phyloP scores from a whole-genome alignment of 78 protist species.

The Dictyostelium purpureum region DNA sequence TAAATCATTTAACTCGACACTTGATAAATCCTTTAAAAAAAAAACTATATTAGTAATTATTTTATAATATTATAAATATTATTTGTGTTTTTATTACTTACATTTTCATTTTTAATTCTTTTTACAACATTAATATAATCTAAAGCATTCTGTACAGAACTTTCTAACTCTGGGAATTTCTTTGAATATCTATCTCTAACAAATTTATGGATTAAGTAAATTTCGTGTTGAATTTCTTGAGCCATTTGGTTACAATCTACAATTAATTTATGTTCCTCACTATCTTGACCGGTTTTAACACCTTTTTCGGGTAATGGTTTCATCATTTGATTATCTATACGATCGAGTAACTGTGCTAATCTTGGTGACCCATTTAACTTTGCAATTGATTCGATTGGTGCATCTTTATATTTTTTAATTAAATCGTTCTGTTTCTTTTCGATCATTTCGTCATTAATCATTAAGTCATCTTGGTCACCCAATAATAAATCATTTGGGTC shows the following conservation, averaged over 20 bases:
- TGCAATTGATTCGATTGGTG: constrained; percentile 34
- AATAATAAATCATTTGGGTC: not conserved
- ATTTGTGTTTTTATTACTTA: not conserved
- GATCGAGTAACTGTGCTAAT: not conserved
- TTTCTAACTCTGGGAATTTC: constrained; percentile 89
- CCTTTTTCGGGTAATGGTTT: constrained; percentile 52
- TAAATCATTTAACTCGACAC: constrained; percentile 40
- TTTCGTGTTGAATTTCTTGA: constrained; percentile 85
- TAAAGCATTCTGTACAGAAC: constrained; percentile 80
- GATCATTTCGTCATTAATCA: constrained; percentile 43
- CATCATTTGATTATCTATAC: not conserved
- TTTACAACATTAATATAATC: constrained; percentile 86
- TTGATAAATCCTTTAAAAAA: constrained; percentile 37
- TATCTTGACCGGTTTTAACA: constrained; percentile 15
- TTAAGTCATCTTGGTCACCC: constrained; percentile 70
- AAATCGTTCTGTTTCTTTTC: constrained; percentile 60
- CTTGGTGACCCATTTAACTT: not conserved
- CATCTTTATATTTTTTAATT: constrained; percentile 37
- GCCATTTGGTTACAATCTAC: constrained; percentile 80
- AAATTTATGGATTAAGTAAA: constrained; percentile 77
- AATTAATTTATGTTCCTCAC: constrained; percentile 74
- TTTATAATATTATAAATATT: not conserved
- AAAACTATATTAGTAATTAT: not conserved
- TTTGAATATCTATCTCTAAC: constrained; percentile 79
- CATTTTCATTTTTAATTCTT: constrained; percentile 70